Percentiles rank a stretch among this genome's conserved stretches.
Evolutionary conservation across 495 filamentous ascomycete species (phyloP).

Genomic region (Xylaria palmicola): DNA sequence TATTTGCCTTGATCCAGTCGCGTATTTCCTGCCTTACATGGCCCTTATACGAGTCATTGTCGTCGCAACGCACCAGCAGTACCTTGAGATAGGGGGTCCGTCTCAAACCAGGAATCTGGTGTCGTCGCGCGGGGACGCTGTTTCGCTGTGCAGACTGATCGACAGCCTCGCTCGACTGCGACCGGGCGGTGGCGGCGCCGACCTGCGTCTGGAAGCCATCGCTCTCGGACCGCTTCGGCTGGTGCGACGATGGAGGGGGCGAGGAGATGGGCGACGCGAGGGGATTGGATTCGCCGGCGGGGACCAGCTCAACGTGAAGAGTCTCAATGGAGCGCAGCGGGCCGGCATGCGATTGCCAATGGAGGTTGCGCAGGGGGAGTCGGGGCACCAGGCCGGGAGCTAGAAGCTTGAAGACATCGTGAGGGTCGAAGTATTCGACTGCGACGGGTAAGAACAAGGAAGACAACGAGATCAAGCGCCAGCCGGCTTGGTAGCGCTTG

Average conservation of each 20-base stretch:
- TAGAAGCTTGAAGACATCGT: conserved; percentile 78
- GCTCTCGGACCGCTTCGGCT: conserved; percentile 35
- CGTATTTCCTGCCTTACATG: conserved; percentile 72
- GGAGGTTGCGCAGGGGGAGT: conserved; percentile 86
- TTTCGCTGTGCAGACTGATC: conserved; percentile 27
- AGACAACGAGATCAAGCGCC: conserved; percentile 1
- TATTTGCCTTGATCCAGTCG: conserved; percentile 86
- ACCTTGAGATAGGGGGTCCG: conserved; percentile 94
- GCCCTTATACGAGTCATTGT: conserved; percentile 88
- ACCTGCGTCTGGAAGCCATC: conserved; percentile 53
- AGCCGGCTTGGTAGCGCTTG: neutral
- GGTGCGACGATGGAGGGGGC: conserved; percentile 25
- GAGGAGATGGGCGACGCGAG: conserved; percentile 42
- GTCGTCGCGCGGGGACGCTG: conserved; percentile 55
- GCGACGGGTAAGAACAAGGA: conserved; percentile 10
- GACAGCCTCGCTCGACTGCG: conserved; percentile 33
- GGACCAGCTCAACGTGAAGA: conserved; percentile 82
- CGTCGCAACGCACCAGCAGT: conserved; percentile 84
- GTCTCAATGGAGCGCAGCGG: conserved; percentile 90
- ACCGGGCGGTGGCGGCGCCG: conserved; percentile 21
- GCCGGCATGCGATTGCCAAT: conserved; percentile 92
- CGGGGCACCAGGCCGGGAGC: conserved; percentile 71
- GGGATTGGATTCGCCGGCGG: conserved; percentile 44
- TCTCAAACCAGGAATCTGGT: conserved; percentile 92
- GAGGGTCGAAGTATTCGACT: conserved; percentile 85